Evolutionary conservation across 352 stramenopile species (phyloP).

Genomic region (Globisporangium iwayamae): DNA sequence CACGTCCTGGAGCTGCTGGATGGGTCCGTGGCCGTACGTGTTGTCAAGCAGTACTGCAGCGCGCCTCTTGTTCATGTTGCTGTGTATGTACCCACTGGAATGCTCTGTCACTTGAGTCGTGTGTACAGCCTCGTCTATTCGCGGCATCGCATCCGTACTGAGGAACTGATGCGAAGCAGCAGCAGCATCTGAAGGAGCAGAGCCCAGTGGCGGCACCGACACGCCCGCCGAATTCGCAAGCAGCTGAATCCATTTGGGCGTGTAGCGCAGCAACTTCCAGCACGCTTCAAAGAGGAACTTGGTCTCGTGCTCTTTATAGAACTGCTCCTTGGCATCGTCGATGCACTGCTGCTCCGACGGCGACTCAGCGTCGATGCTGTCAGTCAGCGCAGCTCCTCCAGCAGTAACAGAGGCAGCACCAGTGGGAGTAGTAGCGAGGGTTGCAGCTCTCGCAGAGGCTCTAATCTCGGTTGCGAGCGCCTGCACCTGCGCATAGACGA

Average conservation of each 20-base stretch:
- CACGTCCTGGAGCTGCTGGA: conserved; percentile 28
- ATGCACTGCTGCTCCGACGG: conserved; percentile 46
- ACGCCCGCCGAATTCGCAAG: conserved; percentile 39
- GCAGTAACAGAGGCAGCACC: too few species aligned
- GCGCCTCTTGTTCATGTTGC: conserved; percentile 7
- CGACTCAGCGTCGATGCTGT: conserved; percentile 13
- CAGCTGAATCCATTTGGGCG: conserved; percentile 59
- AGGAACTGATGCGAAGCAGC: conserved; percentile 9
- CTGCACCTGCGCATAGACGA: conserved; percentile 42
- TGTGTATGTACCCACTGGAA: not conserved
- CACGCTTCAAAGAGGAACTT: conserved; percentile 74
- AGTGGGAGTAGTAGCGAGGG: not conserved
- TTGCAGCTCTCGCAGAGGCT: not conserved
- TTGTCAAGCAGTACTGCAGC: conserved; percentile 10
- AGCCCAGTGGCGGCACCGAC: conserved; percentile 12
- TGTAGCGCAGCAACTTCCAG: conserved; percentile 66
- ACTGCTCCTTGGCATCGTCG: conserved; percentile 50
- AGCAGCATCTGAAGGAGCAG: not conserved
- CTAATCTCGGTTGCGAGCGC: conserved; percentile 6
- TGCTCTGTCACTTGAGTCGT: conserved; percentile 2
- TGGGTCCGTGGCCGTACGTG: conserved; percentile 1
- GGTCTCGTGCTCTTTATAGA: conserved; percentile 36
- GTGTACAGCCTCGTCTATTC: conserved; percentile 8
- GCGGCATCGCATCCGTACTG: conserved; percentile 6
- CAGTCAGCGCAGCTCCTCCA: not conserved